A percentile compares a stretch with the other conserved stretches of the same genome.
Evolutionary conservation across 768 basidiomycete species (phyloP).

Genomic region (Mycena galopus): DNA sequence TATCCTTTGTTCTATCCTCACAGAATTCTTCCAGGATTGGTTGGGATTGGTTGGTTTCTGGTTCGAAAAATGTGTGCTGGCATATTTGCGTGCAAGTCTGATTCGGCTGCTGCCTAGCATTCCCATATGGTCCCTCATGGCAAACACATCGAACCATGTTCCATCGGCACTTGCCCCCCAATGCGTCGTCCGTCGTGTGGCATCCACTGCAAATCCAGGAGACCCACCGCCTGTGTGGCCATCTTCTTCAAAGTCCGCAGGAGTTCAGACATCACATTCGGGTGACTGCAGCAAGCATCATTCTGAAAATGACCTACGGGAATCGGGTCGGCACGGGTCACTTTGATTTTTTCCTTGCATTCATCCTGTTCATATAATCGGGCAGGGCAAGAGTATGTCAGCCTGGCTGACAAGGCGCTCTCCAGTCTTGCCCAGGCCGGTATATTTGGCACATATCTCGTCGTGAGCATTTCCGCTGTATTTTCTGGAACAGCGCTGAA

Average conservation of each 20-base stretch:
- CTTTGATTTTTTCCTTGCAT: background rate
- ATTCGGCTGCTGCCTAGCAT: constrained; percentile 13
- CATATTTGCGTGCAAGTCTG: background rate
- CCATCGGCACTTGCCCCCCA: constrained; percentile 41
- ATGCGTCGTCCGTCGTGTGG: constrained; percentile 20
- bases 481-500: background rate
- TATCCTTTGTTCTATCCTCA: background rate
- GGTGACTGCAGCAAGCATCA: constrained; percentile 53
- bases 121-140: constrained; percentile 53
- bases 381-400: constrained; percentile 53
- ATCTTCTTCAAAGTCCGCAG: constrained; percentile 51
- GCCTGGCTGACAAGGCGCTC: constrained; percentile 55
- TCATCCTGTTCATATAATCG: background rate
- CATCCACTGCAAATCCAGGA: constrained; percentile 47
- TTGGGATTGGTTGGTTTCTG: constrained; percentile 61
- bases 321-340: constrained; percentile 47
- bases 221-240: constrained; percentile 52
- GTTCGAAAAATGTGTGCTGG: constrained; percentile 7
- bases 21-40: constrained; percentile 51
- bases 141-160: constrained; percentile 52
- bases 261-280: constrained; percentile 53
- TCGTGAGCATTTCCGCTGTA: constrained; percentile 43
- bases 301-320: constrained; percentile 59
- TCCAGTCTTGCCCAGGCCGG: constrained; percentile 52
- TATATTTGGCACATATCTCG: constrained; percentile 59